These are phyloP conservation scores for Jamesozyma piceae DNA, from an alignment of 805 yeast genomes.

Conservation along the genomic window DNA sequence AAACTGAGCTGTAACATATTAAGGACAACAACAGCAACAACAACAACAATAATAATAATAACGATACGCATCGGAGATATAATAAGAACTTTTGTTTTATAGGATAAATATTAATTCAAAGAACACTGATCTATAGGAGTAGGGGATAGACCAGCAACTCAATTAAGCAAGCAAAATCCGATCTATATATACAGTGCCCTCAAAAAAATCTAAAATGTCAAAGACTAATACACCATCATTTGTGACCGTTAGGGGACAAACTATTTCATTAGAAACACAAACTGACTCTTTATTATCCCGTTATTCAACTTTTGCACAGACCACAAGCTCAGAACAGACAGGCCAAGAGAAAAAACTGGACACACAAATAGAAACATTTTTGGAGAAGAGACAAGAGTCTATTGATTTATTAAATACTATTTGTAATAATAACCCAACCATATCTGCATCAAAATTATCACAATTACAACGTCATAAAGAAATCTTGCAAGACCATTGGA, in stretches of 20 bases:
- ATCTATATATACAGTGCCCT: too few relatives aligned
- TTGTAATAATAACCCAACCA: conserved; percentile 45
- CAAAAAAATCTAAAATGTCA: too few relatives aligned
- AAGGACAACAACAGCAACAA: too few relatives aligned
- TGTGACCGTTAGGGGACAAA: conserved; percentile 58
- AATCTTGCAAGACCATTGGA: conserved; percentile 57
- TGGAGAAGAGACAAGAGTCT: conserved; percentile 47
- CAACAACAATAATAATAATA: too few relatives aligned
- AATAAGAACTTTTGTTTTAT: too few relatives aligned
- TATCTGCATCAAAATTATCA: conserved; percentile 65
- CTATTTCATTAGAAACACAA: conserved; percentile 61
- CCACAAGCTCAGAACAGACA: conserved; percentile 40
- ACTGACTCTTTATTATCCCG: conserved; percentile 45
- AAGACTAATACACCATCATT: conserved; percentile 33
- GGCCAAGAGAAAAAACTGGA: conserved; percentile 41
- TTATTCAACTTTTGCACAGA: conserved; percentile 46
- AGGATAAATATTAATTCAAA: too few relatives aligned
- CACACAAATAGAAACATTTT: conserved; percentile 40
- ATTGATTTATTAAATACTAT: conserved; percentile 44
- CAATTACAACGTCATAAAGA: conserved; percentile 81
- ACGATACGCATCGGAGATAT: too few relatives aligned
- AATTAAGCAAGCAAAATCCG: too few relatives aligned
- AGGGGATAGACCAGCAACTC: too few relatives aligned
- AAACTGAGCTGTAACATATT: too few relatives aligned
- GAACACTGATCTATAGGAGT: too few relatives aligned